Conservation (phyloP, 2,329 filamentous ascomycete species). For the Cryphonectria radicalis region DNA sequence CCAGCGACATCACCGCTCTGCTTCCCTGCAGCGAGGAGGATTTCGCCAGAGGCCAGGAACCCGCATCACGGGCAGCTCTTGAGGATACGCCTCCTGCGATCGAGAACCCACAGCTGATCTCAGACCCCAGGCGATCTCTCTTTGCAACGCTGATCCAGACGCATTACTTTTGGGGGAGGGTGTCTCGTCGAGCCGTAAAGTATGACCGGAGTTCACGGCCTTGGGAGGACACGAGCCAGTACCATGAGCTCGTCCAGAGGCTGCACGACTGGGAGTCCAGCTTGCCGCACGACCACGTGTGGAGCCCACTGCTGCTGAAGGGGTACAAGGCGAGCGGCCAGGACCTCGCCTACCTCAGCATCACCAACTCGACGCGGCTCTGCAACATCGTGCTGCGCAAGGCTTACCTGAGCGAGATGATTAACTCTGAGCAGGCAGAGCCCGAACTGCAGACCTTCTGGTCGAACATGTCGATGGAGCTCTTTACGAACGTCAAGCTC, state of each 20-base stretch:
- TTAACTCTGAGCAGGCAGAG: slow-evolving; percentile 46
- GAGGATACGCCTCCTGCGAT: slow-evolving; percentile 56
- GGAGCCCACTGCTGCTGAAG: slow-evolving; percentile 48
- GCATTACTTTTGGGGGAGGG: slow-evolving; percentile 58
- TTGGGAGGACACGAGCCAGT: slow-evolving; percentile 54
- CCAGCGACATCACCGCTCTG: slow-evolving; percentile 58
- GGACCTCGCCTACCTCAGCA: slow-evolving; percentile 58
- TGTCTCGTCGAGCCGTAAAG: slow-evolving; percentile 53
- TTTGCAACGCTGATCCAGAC: slow-evolving; percentile 61
- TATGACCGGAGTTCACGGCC: slow-evolving; percentile 49
- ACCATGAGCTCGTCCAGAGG: slow-evolving; percentile 47
- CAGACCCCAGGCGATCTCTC: slow-evolving; percentile 51
- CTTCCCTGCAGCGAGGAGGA: slow-evolving; percentile 58
- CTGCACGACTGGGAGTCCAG: slow-evolving; percentile 53
- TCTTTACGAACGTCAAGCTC: slow-evolving; percentile 53
- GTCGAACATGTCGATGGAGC: slow-evolving; percentile 47
- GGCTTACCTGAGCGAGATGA: slow-evolving; percentile 56
- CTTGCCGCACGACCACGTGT: slow-evolving; percentile 53
- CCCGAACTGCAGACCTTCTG: slow-evolving; percentile 46
- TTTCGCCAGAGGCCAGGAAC: slow-evolving; percentile 53
- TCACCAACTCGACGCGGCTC: slow-evolving; percentile 59
- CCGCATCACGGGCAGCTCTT: slow-evolving; percentile 55
- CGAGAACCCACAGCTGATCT: slow-evolving; percentile 49
- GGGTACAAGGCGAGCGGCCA: slow-evolving; percentile 52
- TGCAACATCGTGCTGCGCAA: slow-evolving; percentile 61